A percentile compares a stretch with the other conserved stretches of the same genome.
Conservation (phyloP, 1,284 basidiomycete species). For the Mrakiaceae sp. region DNA sequence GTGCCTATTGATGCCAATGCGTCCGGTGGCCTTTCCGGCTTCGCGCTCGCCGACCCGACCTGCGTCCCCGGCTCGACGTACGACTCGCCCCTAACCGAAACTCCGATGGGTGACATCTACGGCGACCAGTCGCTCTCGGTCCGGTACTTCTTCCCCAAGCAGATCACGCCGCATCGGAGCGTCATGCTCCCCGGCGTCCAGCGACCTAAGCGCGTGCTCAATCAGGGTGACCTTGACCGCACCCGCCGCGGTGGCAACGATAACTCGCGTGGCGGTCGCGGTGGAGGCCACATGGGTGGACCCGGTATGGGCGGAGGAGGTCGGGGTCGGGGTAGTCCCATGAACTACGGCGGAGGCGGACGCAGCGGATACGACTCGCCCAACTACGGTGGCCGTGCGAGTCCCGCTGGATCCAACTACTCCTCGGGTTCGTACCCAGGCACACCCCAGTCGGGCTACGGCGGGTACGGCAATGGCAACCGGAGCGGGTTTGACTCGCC, state of each 20-base stretch:
- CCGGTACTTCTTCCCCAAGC: conserved; percentile 79
- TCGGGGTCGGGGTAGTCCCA: conserved; percentile 25
- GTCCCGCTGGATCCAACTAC: background rate
- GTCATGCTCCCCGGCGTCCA: conserved; percentile 66
- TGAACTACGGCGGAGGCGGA: conserved; percentile 27
- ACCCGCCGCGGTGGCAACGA: conserved; percentile 40
- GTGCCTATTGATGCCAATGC: conserved; percentile 52
- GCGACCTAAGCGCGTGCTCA: conserved; percentile 52
- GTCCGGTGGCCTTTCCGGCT: conserved; percentile 70
- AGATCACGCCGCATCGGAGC: conserved; percentile 73
- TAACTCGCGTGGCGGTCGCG: conserved; percentile 25
- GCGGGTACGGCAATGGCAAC: conserved; percentile 2
- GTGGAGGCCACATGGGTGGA: conserved; percentile 28
- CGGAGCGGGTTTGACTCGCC: conserved; percentile 1
- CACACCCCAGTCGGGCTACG: background rate
- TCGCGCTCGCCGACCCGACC: conserved; percentile 67
- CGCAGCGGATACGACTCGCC: conserved; percentile 19
- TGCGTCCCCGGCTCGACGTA: conserved; percentile 88
- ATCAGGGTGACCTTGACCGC: conserved; percentile 59
- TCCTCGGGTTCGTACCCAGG: background rate
- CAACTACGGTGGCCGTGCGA: background rate
- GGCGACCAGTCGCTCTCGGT: conserved; percentile 80
- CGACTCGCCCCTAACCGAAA: conserved; percentile 52
- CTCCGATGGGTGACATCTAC: conserved; percentile 56
- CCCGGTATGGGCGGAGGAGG: conserved; percentile 22